Evolutionary conservation across 129 eudicot species (phyloP), one percentile per base, ranked within the genome.

Genomic region (Heracleum sosnowskyi): DNA sequence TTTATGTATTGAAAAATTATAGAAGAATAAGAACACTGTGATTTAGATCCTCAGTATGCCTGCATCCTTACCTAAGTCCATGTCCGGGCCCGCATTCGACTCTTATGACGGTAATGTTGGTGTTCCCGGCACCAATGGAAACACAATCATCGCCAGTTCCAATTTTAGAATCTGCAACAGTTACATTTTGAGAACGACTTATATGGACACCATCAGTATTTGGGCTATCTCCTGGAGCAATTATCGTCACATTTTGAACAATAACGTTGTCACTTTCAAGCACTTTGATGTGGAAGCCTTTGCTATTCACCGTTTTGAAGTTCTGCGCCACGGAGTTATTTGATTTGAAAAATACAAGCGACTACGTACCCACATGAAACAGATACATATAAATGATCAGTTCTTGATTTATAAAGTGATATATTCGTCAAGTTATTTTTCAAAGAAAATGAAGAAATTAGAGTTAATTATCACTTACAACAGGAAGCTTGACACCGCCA

Each of bases 91-190:
- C 87, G 57, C 87, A 84, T 5, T 69, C 53, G 18, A 84, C 22
- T 18, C 73, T 49, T 46, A 77, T 6, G 36, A 89, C 34, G 13
- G 57, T 29, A 39, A 87, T 34, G 51, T 77, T 31, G 35, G 45
- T 28, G 78, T 53, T 78, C 31, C 87, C 86, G 29, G 85, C 83
- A 16, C 87, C 91, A 26, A 89, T 46, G 12, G 91, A 83, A 47
- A 89, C 73, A 75, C 93, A 87, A 37, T 89, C 89, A 55, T 85
- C 91, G 1, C 93, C 93, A 0, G 89, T 86, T 11, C 81, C 91
- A 31, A 87, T 83, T 13, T n/a, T n/a, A 51, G 36, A 49, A 42
- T 86, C 77, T 7, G 80, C 18, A 7, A 89, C n/a, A 7, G 47
- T 76, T 22, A 86, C 76, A 37, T 36, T 55, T 28, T 0, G 28